A percentile compares a stretch with the other conserved stretches of the same genome.
phyloP scores from a whole-genome alignment of 768 basidiomycete genomes.

The Phanerodontia chrysosporium region DNA sequence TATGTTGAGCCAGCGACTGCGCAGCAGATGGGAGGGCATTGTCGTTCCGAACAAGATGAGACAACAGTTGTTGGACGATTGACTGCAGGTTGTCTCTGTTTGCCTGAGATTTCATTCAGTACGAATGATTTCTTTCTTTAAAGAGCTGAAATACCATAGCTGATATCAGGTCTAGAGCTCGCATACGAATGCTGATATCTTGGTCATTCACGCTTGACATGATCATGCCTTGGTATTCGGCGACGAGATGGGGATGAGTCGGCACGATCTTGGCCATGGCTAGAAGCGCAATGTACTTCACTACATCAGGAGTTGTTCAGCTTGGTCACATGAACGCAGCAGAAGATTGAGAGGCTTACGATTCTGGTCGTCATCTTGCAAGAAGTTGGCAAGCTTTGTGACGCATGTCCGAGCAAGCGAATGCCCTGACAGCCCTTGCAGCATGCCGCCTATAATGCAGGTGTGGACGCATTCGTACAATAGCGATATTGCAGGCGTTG shows the following conservation, averaged over 20 bases:
- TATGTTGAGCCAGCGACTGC: conserved; percentile 47
- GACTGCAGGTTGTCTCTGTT: conserved; percentile 81
- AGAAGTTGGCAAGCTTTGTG: conserved; percentile 87
- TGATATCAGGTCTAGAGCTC: conserved; percentile 89
- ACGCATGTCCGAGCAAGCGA: conserved; percentile 84
- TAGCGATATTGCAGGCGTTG: conserved; percentile 91
- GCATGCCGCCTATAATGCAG: conserved; percentile 95
- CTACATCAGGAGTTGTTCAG: conserved; percentile 37
- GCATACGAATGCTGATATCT: conserved; percentile 94
- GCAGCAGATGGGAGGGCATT: conserved; percentile 54
- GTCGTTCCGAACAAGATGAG: conserved; percentile 71
- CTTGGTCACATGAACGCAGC: too few species aligned
- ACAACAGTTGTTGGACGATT: conserved; percentile 85
- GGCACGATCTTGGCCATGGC: conserved; percentile 97
- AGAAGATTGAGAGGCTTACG: conserved; percentile 45
- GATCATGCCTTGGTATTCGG: conserved; percentile 89
- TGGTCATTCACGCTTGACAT: conserved; percentile 85
- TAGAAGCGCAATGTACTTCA: conserved; percentile 94
- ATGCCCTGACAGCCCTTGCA: conserved; percentile 73
- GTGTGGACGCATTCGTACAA: conserved; percentile 98
- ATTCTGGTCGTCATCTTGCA: conserved; percentile 93
- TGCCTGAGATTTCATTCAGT: conserved; percentile 48
- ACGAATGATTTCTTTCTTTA: background rate
- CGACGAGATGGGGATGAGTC: conserved; percentile 82
- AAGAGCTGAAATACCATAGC: conserved; percentile 62